Base-by-base conservation (phyloP, 345 rosid genomes). In the Gossypium stocksii region DNA sequence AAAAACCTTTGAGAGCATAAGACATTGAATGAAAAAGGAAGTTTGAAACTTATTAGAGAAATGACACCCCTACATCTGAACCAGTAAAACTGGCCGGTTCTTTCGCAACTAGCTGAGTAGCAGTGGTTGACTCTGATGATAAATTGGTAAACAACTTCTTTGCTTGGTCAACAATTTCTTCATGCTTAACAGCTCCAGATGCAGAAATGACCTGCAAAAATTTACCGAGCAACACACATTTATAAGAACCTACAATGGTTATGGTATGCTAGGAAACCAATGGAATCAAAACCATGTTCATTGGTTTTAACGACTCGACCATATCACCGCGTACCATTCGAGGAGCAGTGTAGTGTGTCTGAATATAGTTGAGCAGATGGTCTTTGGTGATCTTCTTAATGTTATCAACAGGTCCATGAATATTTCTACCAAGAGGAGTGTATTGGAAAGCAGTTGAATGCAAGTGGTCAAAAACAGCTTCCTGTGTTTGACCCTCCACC, bases 101-200 rank as follows among this genome's bases (percentile, higher is more conserved):
- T 19, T 86, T 87, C 17, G 86, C 90, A 76, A 85, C 98, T 54
- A 96, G 82, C 75, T 96, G 98, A 22, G 95, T 27, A 69, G 99
- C 92, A 59, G 98, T 81, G 49, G 90, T 89, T 66, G 98, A 86
- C 81, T 96, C 97, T 52, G 91, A 69, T 74, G 97, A 93, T 66
- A 96, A 78, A 77, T 91, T 93, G 2, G 87, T 89, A 75, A 96
- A 96, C 80, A 87, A 80, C 75, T 87, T 91, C 81, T 90, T 88
- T 49, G 89, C 95, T 86, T 89, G 87, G 80, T 87, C 93, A 79
- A 96, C 97, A 81, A 96, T 61, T 69, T 96, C 97, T 74, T 96
- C 99, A 70, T 96, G 99, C 83, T 91, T 96, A 72, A 93, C 97
- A 82, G 98, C 99, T 81, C 99, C 99, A 73, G 97, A 84, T 81